A percentile compares a stretch with the other conserved stretches of the same genome.
These are phyloP conservation scores for Tetracentron sinense DNA, from an alignment of 164 flowering plant genomes.

Conservation along the genomic window DNA sequence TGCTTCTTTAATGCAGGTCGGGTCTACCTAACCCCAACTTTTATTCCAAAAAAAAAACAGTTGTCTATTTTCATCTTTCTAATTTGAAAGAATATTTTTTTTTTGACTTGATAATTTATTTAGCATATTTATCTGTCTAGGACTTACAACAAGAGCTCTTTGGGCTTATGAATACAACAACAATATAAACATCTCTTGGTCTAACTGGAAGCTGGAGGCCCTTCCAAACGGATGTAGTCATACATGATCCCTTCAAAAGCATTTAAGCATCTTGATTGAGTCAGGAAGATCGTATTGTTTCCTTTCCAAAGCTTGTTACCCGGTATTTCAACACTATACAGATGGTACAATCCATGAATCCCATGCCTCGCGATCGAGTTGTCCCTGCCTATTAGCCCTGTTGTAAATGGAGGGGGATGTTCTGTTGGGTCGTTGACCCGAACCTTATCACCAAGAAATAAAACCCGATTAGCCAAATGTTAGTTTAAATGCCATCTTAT, in stretches of 20 bases:
- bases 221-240: slow-evolving; percentile 30
- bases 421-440: slow-evolving; percentile 13
- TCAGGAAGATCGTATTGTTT: slow-evolving; percentile 14
- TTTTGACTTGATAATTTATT: too few relatives aligned
- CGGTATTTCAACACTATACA: slow-evolving; percentile 15
- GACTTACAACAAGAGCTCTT: too few relatives aligned
- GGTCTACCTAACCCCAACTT: too few relatives aligned
- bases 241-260: slow-evolving; percentile 28
- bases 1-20: too few relatives aligned
- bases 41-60: too few relatives aligned
- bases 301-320: slow-evolving; percentile 9
- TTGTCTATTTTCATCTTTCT: too few relatives aligned
- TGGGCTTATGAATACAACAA: too few relatives aligned
- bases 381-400: slow-evolving; percentile 22
- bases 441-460: slow-evolving; percentile 10
- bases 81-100: too few relatives aligned
- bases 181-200: too few relatives aligned
- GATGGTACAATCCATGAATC: slow-evolving; percentile 26
- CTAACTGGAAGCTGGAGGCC: slow-evolving; percentile 14
- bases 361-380: slow-evolving; percentile 33
- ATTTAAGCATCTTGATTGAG: slow-evolving; percentile 13
- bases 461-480: too few relatives aligned
- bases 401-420: slow-evolving; percentile 8
- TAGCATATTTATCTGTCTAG: too few relatives aligned
- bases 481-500: too few relatives aligned